Evolutionary conservation across 495 filamentous ascomycete genomes (phyloP).

Genomic region (Filosporella fistucella): DNA sequence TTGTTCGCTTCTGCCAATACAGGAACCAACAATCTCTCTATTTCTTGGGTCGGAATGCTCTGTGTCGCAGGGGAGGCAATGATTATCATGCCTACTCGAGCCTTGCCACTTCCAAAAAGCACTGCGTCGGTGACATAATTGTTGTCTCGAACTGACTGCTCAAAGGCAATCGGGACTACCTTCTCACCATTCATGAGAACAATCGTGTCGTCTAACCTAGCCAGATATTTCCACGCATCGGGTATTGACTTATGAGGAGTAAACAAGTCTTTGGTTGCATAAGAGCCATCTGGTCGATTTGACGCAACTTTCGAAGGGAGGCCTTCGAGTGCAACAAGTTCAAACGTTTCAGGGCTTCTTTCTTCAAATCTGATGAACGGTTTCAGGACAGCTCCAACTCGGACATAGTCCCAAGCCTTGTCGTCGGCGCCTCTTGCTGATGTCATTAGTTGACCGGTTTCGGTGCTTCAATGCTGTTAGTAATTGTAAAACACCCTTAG

Average conservation of each 20-base stretch:
- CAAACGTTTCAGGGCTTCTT: conserved; percentile 31
- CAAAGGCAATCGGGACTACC: conserved; percentile 51
- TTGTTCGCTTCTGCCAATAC: conserved; percentile 40
- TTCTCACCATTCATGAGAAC: conserved; percentile 60
- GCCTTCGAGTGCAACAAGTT: conserved; percentile 45
- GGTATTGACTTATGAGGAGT: conserved; percentile 47
- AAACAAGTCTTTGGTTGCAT: conserved; percentile 55
- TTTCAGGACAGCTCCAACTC: conserved; percentile 19
- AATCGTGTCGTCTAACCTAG: conserved; percentile 54
- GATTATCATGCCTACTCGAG: conserved; percentile 25
- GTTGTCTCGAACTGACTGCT: conserved; percentile 49
- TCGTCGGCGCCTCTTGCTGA: conserved; percentile 44
- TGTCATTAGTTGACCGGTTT: conserved; percentile 54
- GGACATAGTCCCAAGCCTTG: conserved; percentile 39
- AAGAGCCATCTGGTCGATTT: conserved; percentile 44
- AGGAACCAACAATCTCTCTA: conserved; percentile 32
- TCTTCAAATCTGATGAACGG: conserved; percentile 38
- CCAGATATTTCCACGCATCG: conserved; percentile 54
- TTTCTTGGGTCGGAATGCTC: conserved; percentile 23
- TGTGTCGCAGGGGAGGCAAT: conserved; percentile 27
- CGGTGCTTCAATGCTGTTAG: conserved; percentile 35
- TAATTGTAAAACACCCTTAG: conserved; percentile 7
- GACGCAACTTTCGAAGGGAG: conserved; percentile 43
- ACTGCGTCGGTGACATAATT: conserved; percentile 44
- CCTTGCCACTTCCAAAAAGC: conserved; percentile 35